Conservation (phyloP, 2,329 filamentous ascomycete species). For the Simplicillium aogashimaense region DNA sequence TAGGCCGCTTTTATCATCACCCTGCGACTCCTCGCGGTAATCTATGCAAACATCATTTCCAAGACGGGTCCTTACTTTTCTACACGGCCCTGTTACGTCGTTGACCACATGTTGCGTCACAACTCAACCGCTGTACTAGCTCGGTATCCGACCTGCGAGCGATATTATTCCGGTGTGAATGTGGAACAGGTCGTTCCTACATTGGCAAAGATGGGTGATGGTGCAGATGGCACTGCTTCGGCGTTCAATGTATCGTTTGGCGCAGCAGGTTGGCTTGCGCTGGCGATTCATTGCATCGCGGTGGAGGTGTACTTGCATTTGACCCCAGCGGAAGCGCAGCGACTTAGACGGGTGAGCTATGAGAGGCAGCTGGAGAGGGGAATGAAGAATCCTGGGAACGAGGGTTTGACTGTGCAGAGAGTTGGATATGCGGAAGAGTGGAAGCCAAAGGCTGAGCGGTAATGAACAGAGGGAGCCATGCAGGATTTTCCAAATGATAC, state of each 20-base stretch:
- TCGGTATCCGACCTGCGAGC: conserved; percentile 35
- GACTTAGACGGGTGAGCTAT: conserved; percentile 40
- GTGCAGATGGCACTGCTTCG: conserved; percentile 16
- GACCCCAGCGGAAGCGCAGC: conserved; percentile 39
- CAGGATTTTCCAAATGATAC: too few species aligned
- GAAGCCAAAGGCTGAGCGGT: not conserved
- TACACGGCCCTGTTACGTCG: conserved; percentile 34
- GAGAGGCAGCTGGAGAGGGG: conserved; percentile 43
- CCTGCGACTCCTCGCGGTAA: too few species aligned
- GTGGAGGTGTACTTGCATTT: conserved; percentile 23
- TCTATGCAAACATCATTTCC: too few species aligned
- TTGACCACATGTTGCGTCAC: conserved; percentile 25
- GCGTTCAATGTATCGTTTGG: conserved; percentile 36
- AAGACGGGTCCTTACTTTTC: conserved; percentile 24
- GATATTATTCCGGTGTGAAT: conserved; percentile 29
- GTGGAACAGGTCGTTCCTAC: conserved; percentile 5
- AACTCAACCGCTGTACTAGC: conserved; percentile 21
- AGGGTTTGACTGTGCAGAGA: conserved; percentile 30
- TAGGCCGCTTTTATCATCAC: conserved; percentile 37
- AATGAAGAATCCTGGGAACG: conserved; percentile 31
- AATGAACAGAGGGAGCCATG: too few species aligned
- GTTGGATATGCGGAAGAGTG: conserved; percentile 21
- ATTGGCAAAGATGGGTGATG: conserved; percentile 11
- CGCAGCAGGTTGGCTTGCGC: conserved; percentile 31
- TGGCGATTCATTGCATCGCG: conserved; percentile 8